phyloP scores from a whole-genome alignment of 2,329 filamentous ascomycete genomes.

The Fusarium annulatum region DNA sequence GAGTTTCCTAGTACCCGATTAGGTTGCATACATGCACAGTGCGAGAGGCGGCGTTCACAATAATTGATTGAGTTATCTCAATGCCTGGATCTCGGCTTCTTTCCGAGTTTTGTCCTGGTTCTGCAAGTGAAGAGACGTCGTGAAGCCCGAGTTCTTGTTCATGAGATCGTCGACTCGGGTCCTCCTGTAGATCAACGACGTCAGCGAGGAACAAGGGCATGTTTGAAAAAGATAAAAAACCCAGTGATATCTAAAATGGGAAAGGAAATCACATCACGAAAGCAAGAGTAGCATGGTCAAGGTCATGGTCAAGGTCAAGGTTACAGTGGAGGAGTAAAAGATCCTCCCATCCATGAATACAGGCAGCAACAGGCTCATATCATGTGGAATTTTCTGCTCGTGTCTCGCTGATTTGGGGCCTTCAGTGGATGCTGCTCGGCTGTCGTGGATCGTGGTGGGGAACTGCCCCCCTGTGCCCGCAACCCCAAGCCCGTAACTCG shows the following conservation, averaged over 20 bases:
- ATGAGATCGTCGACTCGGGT: conserved; percentile 13
- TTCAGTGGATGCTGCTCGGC: conserved; percentile 17
- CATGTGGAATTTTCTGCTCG: conserved; percentile 20
- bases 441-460: conserved; percentile 28
- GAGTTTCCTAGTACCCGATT: conserved; percentile 16
- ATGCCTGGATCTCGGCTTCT: conserved; percentile 8
- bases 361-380: neutral
- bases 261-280: conserved; percentile 1
- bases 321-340: neutral
- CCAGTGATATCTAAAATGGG: conserved; percentile 8
- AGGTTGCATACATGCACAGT: conserved; percentile 23
- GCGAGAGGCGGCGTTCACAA: neutral
- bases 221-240: conserved; percentile 10
- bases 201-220: conserved; percentile 24
- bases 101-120: conserved; percentile 25
- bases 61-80: neutral
- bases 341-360: conserved; percentile 12
- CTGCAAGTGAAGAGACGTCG: conserved; percentile 16
- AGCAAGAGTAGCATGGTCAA: neutral
- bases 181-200: conserved; percentile 37
- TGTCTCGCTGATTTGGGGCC: conserved; percentile 1
- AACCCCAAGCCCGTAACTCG: conserved; percentile 33
- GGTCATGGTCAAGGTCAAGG: neutral
- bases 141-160: conserved; percentile 27
- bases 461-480: conserved; percentile 30